Evolutionary conservation across 2,329 filamentous ascomycete species (phyloP), one percentile per base, ranked within the genome.

Genomic region (Hortaea sp.): DNA sequence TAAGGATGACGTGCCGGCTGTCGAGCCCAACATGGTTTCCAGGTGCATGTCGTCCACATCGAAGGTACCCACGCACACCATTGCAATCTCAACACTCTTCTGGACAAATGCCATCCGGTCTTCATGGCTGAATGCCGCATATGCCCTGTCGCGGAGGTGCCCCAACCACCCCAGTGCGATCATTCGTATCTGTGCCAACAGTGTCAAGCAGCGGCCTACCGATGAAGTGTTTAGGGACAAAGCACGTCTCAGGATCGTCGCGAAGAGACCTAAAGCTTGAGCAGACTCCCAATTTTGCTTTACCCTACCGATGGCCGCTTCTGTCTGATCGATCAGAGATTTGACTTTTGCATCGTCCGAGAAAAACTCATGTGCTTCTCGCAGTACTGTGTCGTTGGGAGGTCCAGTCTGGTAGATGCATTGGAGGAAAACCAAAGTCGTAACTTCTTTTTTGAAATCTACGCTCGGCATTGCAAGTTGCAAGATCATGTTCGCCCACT

Each of bases 381-480:
- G 69, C 0, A 76, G 57, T 1, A 51, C 58, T 2, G 52, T 31
- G 0, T 20, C 43, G 42, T 4, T 65, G 56, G 13, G 58, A 53
- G 79, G 78, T 0, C 83, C 83, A 1, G 68, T 70, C 51, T 85
- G 75, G 0, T 74, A 50, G 0, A 71, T 65, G 1, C 85, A 62
- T 6, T 76, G 73, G 1, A 65, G 63, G 1, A 85, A 57, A 0
- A 83, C 52, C 0, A 64, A 48, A 29, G 68, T 67, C 0, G 75
- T 76, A 0, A 71, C 67, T 29, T 76, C 69, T 0, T 70, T 71
- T 29, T 75, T 77, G 49, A 85, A 77, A 50, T 84, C 83, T 3
- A 87, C 43, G 48, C 41, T 77, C 62, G 74, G 69, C 0, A 72
- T 70, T 0, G 67, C 75, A 3, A 80, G 55, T 49, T 79, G 75